phyloP scores from a whole-genome alignment of 2,329 filamentous ascomycete species.

The Beauveria rudraprayagi region DNA sequence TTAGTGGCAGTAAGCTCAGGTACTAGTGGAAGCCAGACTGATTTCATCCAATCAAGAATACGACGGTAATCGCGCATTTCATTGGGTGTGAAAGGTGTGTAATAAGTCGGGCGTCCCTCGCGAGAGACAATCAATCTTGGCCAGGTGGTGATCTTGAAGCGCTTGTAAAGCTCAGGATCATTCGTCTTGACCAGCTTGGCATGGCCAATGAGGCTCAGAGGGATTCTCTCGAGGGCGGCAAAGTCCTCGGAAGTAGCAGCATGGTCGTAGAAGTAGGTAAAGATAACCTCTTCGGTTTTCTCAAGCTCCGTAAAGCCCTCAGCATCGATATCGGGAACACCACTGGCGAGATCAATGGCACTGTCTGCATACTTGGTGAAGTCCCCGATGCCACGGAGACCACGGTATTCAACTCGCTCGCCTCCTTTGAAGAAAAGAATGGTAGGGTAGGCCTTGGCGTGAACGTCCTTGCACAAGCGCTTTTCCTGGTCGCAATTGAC shows the following conservation, averaged over 20 bases:
- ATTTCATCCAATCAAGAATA: slow-evolving; percentile 88
- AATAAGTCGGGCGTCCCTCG: slow-evolving; percentile 85
- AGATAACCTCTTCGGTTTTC: slow-evolving; percentile 89
- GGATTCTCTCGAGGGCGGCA: slow-evolving; percentile 74
- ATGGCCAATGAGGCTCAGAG: slow-evolving; percentile 81
- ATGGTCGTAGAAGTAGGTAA: slow-evolving; percentile 95
- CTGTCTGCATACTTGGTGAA: slow-evolving; percentile 81
- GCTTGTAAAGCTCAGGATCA: slow-evolving; percentile 63
- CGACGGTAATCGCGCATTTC: slow-evolving; percentile 82
- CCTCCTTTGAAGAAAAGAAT: slow-evolving; percentile 88
- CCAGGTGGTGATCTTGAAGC: slow-evolving; percentile 96
- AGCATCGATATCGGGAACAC: slow-evolving; percentile 74
- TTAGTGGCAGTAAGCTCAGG: slow-evolving; percentile 89
- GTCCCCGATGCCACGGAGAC: slow-evolving; percentile 85
- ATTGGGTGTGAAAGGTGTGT: slow-evolving; percentile 74
- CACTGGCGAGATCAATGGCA: slow-evolving; percentile 67
- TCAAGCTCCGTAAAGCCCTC: slow-evolving; percentile 73
- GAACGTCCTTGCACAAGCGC: slow-evolving; percentile 85
- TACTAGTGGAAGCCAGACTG: slow-evolving; percentile 91
- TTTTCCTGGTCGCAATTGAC: slow-evolving; percentile 88
- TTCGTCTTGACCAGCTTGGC: slow-evolving; percentile 89
- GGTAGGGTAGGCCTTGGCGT: slow-evolving; percentile 73
- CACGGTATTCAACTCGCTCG: slow-evolving; percentile 87
- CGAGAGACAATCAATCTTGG: slow-evolving; percentile 85
- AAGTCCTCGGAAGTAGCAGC: slow-evolving; percentile 93